These are phyloP conservation scores for Pythium insidiosum DNA, from an alignment of 352 stramenopile species.

Conservation along the genomic window DNA sequence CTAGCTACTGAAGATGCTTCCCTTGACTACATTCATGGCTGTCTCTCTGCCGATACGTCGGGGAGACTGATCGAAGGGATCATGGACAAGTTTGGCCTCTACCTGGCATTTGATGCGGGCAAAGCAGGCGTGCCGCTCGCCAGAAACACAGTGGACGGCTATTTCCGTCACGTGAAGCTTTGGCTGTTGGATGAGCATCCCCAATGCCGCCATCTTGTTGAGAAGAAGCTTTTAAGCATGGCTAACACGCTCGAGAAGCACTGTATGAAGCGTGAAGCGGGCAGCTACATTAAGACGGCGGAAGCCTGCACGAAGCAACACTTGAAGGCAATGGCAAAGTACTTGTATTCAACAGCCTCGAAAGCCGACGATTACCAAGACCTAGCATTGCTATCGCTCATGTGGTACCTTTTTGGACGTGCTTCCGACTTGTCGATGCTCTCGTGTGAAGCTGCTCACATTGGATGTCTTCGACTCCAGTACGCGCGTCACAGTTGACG, in stretches of 20 bases:
- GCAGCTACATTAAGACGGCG: slow-evolving; percentile 21
- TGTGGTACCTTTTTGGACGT: slow-evolving; percentile 28
- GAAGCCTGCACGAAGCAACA: slow-evolving; percentile 21
- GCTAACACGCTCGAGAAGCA: not conserved
- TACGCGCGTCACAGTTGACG: too few relatives aligned
- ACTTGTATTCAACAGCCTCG: slow-evolving; percentile 16
- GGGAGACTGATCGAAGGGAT: not conserved
- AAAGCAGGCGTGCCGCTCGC: not conserved
- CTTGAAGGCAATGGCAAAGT: slow-evolving; percentile 6
- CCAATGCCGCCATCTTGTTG: not conserved
- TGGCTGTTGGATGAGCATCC: too few relatives aligned
- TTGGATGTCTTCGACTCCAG: too few relatives aligned
- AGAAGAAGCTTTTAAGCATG: not conserved
- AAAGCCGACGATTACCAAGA: slow-evolving; percentile 21
- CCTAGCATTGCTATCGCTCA: slow-evolving; percentile 15
- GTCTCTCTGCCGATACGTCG: not conserved
- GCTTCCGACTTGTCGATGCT: slow-evolving; percentile 18
- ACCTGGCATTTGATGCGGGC: not conserved
- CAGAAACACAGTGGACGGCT: not conserved
- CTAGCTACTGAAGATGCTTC: not conserved
- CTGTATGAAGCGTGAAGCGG: not conserved
- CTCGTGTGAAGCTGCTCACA: too few relatives aligned
- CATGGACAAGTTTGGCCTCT: not conserved
- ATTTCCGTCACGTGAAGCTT: not conserved
- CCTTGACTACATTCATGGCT: not conserved